Percentiles rank a stretch among this genome's conserved stretches.
These are phyloP conservation scores for Grigorovia transvaalensis DNA, from an alignment of 805 yeast species.

Conservation along the genomic window DNA sequence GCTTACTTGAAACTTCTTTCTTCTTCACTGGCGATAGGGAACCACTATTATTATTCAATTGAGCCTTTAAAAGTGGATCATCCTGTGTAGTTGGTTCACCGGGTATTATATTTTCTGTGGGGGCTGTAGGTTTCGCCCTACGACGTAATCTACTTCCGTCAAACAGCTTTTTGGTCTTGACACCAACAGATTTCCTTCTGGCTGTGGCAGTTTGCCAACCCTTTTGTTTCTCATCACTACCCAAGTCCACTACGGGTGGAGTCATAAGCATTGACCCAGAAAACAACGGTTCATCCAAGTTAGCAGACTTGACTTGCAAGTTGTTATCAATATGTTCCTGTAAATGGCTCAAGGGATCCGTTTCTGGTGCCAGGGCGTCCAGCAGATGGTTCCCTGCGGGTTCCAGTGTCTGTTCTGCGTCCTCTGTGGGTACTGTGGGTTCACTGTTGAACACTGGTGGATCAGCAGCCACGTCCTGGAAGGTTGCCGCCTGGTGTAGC, in stretches of 20 bases:
- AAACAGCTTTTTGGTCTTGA: conserved; percentile 27
- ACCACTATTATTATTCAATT: conserved; percentile 23
- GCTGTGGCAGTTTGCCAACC: conserved; percentile 5
- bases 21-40: conserved; percentile 16
- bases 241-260: background rate
- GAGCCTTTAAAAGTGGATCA: conserved; percentile 28
- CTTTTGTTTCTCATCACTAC: too few relatives aligned
- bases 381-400: background rate
- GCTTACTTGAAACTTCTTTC: conserved; percentile 3
- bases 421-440: conserved; percentile 11
- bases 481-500: background rate
- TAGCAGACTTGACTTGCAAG: conserved; percentile 9
- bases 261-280: conserved; percentile 11
- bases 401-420: conserved; percentile 5
- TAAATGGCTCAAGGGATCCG: conserved; percentile 34
- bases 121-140: conserved; percentile 8
- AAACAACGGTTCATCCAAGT: conserved; percentile 28
- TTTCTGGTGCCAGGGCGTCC: conserved; percentile 21
- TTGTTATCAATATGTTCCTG: conserved; percentile 27
- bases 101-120: background rate
- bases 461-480: background rate
- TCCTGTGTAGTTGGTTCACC: background rate
- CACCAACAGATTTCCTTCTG: background rate
- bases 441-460: background rate
- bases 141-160: conserved; percentile 40